Evolutionary conservation across 768 basidiomycete species (phyloP).

Genomic region (Sarcomyxa edulis): DNA sequence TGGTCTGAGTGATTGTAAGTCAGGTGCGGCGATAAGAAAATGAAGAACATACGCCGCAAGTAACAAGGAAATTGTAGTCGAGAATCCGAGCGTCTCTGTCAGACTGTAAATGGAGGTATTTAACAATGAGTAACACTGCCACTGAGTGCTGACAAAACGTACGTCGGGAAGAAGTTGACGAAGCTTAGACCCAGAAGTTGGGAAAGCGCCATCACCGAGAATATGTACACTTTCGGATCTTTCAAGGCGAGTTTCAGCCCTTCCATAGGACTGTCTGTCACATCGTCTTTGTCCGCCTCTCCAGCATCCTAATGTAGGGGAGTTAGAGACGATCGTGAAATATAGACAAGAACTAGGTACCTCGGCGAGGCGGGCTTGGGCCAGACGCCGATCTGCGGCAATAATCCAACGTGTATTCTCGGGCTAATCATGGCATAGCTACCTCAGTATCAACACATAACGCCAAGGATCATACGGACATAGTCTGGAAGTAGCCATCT

Average conservation of each 20-base stretch:
- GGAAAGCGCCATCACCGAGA: conserved; percentile 45
- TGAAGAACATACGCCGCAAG: conserved; percentile 45
- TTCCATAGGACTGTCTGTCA: conserved; percentile 31
- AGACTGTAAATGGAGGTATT: conserved; percentile 33
- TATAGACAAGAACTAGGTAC: too few species aligned
- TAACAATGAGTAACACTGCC: not conserved
- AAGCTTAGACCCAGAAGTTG: conserved; percentile 55
- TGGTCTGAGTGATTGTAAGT: conserved; percentile 32
- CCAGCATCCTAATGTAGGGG: too few species aligned
- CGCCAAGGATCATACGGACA: conserved; percentile 25
- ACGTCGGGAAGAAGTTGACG: conserved; percentile 57
- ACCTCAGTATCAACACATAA: not conserved
- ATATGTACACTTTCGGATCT: conserved; percentile 49
- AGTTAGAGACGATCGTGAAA: too few species aligned
- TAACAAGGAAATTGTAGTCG: conserved; percentile 52
- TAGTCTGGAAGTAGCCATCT: conserved; percentile 60
- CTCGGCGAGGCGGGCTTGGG: conserved; percentile 61
- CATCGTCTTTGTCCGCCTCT: not conserved
- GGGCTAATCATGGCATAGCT: conserved; percentile 33
- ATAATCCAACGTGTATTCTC: conserved; percentile 59
- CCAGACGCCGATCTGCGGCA: conserved; percentile 45
- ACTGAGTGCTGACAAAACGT: conserved; percentile 6
- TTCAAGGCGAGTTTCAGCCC: conserved; percentile 54
- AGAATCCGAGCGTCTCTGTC: conserved; percentile 56
- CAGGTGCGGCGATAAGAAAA: not conserved